Base-by-base conservation (phyloP, 805 yeast genomes). In the Yamadazyma sp. region DNA sequence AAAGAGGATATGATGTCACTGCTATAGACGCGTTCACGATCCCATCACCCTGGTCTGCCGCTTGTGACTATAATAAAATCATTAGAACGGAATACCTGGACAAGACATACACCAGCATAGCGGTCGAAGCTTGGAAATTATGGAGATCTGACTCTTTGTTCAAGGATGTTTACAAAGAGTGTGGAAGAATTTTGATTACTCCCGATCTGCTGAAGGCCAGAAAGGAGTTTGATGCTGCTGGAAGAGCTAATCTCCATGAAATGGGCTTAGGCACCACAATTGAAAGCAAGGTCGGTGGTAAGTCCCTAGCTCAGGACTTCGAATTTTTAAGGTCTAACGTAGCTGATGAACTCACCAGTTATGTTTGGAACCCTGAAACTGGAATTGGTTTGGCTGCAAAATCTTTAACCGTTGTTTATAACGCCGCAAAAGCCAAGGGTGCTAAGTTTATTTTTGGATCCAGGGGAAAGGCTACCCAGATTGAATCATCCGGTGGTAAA, bases 21-120 rank as follows among this genome's bases (percentile, higher is more conserved):
- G 47, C 47, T 8, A 33, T 50, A 20, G 54, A 50, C 37, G 56
- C 60, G 7, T 57, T 59, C 41, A 54, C 61, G 6, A 62, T 67
- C 1, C 77, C 77, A 4, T 69, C 75, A 2, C 64, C 67, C 2
- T 54, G 60, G 52, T 66, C 77, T 2, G 77, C 78, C 19, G 68
- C 77, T 7, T 64, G 60, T 38, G 80, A 75, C 43, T 59, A 59
- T 36, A 74, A 74, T 47, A 73, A 75, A 47, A 73, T 75, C 32
- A 62, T 75, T 11, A 55, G 78, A 33, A 58, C 71, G 0, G 79
- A 73, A 44, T 74, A 75, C 43, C 51, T 64, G 4, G 75, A 72
- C 37, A 28, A 54, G 20, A 49, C 59, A n/a, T 73, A 73, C 40
- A 53, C 76, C 4, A 54, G 55, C 31, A 42, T 75, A 47, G 58